Evolutionary conservation across 495 filamentous ascomycete genomes (phyloP).

Genomic region (Massariosphaeria phaeospora): DNA sequence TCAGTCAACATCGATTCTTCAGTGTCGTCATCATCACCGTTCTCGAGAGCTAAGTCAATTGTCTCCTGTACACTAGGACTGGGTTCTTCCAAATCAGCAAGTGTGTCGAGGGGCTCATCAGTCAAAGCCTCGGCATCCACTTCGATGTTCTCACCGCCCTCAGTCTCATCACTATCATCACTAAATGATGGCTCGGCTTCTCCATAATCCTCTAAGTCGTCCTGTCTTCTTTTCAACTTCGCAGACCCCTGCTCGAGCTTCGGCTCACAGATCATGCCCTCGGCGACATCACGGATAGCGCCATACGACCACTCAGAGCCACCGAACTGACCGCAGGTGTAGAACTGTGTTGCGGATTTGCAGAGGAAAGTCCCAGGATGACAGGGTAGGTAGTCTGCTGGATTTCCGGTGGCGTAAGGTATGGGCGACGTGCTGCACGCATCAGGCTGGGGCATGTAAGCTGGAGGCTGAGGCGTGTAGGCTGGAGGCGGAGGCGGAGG

Average conservation of each 20-base stretch:
- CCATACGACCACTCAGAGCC: slow-evolving; percentile 27
- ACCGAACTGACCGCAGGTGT: slow-evolving; percentile 31
- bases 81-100: no score
- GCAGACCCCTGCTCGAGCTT: slow-evolving; percentile 1
- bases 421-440: neutral
- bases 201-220: neutral
- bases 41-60: no score
- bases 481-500: neutral
- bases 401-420: slow-evolving; percentile 27
- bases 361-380: slow-evolving; percentile 39
- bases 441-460: neutral
- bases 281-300: slow-evolving; percentile 28
- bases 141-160: neutral
- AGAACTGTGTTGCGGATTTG: slow-evolving; percentile 28
- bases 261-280: slow-evolving; percentile 34
- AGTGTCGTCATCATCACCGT: neutral
- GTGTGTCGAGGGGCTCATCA: neutral
- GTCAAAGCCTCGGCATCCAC: neutral
- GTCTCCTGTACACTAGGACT: no score
- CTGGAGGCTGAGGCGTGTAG: neutral
- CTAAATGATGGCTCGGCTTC: neutral
- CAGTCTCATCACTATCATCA: neutral
- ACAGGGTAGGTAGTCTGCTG: slow-evolving; percentile 33
- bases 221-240: neutral
- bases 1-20: neutral